Evolutionary conservation across 2,329 filamentous ascomycete species (phyloP).

Genomic region (Curvularia eragrostidis): DNA sequence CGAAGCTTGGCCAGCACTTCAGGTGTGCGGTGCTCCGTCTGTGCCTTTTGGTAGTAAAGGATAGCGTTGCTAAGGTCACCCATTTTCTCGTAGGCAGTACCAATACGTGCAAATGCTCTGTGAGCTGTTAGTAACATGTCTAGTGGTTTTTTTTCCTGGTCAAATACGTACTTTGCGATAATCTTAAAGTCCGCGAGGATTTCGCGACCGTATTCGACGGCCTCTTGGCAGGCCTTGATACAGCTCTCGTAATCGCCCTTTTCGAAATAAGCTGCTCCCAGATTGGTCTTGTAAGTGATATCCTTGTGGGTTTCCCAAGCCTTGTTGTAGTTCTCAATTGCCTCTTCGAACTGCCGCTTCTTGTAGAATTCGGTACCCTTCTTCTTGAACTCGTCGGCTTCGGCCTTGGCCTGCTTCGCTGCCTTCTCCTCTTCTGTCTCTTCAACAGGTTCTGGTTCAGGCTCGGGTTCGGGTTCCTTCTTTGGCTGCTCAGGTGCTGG

Average conservation of each 20-base stretch:
- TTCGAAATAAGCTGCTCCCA: conserved; percentile 92
- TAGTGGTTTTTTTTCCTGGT: not conserved
- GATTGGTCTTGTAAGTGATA: conserved; percentile 96
- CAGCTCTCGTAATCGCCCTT: conserved; percentile 91
- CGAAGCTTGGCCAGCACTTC: conserved; percentile 94
- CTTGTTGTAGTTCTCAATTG: conserved; percentile 91
- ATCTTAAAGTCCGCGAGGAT: conserved; percentile 97
- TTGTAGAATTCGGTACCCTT: conserved; percentile 96
- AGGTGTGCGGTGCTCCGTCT: conserved; percentile 95
- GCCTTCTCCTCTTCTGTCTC: conserved; percentile 83
- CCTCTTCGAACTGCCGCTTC: conserved; percentile 95
- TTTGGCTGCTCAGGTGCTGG: conserved; percentile 64
- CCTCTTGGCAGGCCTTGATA: conserved; percentile 86
- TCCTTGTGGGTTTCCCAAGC: conserved; percentile 96
- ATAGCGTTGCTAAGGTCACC: conserved; percentile 81
- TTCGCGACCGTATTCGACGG: conserved; percentile 86
- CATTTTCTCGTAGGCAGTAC: conserved; percentile 89
- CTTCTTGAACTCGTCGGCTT: conserved; percentile 92
- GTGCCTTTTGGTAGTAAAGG: conserved; percentile 87
- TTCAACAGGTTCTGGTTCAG: conserved; percentile 73
- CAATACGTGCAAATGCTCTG: conserved; percentile 88
- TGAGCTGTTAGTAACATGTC: conserved; percentile 16
- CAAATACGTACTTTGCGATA: conserved; percentile 77
- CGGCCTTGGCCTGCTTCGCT: conserved; percentile 89
- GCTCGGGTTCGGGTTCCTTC: conserved; percentile 56